These are phyloP conservation scores for Aspergillus proliferans DNA, from an alignment of 2,329 filamentous ascomycete species.

Conservation along the genomic window DNA sequence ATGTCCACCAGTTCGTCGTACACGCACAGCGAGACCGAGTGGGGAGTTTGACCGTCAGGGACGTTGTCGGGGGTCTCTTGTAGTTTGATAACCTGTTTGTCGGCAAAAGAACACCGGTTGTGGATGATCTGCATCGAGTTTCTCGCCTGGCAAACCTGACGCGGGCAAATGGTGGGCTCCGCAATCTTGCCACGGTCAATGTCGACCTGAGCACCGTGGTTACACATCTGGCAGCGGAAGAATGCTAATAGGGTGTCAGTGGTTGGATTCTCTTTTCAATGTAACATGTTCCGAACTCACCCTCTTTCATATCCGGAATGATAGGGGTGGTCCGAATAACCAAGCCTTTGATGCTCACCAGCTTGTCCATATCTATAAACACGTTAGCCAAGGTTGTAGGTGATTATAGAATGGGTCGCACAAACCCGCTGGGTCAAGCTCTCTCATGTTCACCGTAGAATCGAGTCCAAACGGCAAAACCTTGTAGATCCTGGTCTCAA, in stretches of 20 bases:
- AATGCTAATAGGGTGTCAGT: slow-evolving; percentile 54
- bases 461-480: slow-evolving; percentile 87
- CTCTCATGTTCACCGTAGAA: slow-evolving; percentile 79
- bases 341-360: slow-evolving; percentile 89
- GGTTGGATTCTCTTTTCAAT: neutral
- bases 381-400: slow-evolving; percentile 18
- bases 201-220: slow-evolving; percentile 81
- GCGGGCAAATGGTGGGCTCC: slow-evolving; percentile 85
- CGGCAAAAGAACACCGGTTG: slow-evolving; percentile 88
- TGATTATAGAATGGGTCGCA: neutral
- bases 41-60: slow-evolving; percentile 91
- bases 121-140: slow-evolving; percentile 99
- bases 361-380: slow-evolving; percentile 76
- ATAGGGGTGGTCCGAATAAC: slow-evolving; percentile 94
- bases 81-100: slow-evolving; percentile 98
- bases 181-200: slow-evolving; percentile 95
- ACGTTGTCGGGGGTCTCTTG: slow-evolving; percentile 96
- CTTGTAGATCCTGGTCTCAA: slow-evolving; percentile 72
- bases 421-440: slow-evolving; percentile 78
- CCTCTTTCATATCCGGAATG: slow-evolving; percentile 97
- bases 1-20: slow-evolving; percentile 97
- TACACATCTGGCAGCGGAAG: slow-evolving; percentile 91
- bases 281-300: slow-evolving; percentile 26
- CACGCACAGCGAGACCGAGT: slow-evolving; percentile 91
- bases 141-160: slow-evolving; percentile 69